phyloP scores from a whole-genome alignment of 352 stramenopile species.

The Phytopythium chamaehyphon region DNA sequence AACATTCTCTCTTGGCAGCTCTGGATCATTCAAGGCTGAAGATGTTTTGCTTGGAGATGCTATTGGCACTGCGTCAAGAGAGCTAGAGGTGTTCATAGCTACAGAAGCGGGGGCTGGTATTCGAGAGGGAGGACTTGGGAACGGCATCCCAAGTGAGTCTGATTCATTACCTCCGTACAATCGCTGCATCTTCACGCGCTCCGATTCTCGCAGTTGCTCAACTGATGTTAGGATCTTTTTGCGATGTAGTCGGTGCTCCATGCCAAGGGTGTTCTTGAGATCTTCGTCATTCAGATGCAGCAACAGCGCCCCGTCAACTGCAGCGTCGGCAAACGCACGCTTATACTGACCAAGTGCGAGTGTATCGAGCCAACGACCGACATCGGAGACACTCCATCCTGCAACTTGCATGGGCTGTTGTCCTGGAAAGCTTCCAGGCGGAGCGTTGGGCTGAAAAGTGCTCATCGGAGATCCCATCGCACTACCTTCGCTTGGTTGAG shows the following conservation, averaged over 20 bases:
- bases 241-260: constrained; percentile 93
- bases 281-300: constrained; percentile 90
- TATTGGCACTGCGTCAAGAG: background rate
- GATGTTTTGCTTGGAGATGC: background rate
- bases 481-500: constrained; percentile 1
- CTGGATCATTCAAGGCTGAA: background rate
- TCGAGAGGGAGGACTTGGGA: background rate
- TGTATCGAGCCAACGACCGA: constrained; percentile 89
- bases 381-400: constrained; percentile 86
- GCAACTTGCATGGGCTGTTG: constrained; percentile 65
- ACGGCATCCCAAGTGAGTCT: background rate
- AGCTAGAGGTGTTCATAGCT: no score
- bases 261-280: constrained; percentile 91
- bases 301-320: constrained; percentile 88
- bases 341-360: constrained; percentile 88
- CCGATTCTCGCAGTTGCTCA: constrained; percentile 54
- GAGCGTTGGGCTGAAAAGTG: constrained; percentile 42
- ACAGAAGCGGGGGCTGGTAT: no score
- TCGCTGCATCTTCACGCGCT: constrained; percentile 40
- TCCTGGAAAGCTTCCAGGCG: constrained; percentile 46
- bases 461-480: constrained; percentile 3
- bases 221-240: constrained; percentile 95
- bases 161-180: constrained; percentile 23
- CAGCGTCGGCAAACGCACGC: constrained; percentile 81
- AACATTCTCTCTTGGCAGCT: background rate